These are phyloP conservation scores for Saturnispora dispora DNA, from an alignment of 805 yeast species.

Conservation along the genomic window DNA sequence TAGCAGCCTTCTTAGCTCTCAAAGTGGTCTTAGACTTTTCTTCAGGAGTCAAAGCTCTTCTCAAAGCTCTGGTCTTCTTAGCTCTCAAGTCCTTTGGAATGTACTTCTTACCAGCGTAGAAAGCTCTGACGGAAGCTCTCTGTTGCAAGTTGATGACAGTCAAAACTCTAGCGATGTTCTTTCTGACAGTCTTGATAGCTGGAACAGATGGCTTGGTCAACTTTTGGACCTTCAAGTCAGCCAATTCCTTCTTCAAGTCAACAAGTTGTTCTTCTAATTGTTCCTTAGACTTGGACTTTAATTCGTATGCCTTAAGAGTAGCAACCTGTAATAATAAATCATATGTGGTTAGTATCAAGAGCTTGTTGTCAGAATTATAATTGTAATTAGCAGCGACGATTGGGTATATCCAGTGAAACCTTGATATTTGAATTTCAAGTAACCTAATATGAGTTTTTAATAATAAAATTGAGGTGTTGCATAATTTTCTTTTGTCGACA, in stretches of 20 bases:
- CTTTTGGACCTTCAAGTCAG: slow-evolving; percentile 93
- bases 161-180: slow-evolving; percentile 96
- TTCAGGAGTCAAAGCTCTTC: slow-evolving; percentile 87
- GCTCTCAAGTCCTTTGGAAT: slow-evolving; percentile 98
- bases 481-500: no score
- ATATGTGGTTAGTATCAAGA: no score
- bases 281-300: slow-evolving; percentile 94
- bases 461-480: no score
- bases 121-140: slow-evolving; percentile 89
- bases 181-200: slow-evolving; percentile 95
- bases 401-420: no score
- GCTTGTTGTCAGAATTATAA: no score
- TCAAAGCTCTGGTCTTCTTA: slow-evolving; percentile 99
- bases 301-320: slow-evolving; percentile 91
- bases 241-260: slow-evolving; percentile 94
- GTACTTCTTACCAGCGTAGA: slow-evolving; percentile 92
- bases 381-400: no score
- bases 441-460: no score
- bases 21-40: slow-evolving; percentile 78
- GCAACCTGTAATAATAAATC: slow-evolving; percentile 38
- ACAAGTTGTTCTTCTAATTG: slow-evolving; percentile 90
- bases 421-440: no score
- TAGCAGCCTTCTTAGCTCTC: slow-evolving; percentile 84
- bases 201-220: slow-evolving; percentile 87
- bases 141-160: slow-evolving; percentile 95